phyloP scores from a whole-genome alignment of 768 basidiomycete genomes.

The Boletellus ananiceps region DNA sequence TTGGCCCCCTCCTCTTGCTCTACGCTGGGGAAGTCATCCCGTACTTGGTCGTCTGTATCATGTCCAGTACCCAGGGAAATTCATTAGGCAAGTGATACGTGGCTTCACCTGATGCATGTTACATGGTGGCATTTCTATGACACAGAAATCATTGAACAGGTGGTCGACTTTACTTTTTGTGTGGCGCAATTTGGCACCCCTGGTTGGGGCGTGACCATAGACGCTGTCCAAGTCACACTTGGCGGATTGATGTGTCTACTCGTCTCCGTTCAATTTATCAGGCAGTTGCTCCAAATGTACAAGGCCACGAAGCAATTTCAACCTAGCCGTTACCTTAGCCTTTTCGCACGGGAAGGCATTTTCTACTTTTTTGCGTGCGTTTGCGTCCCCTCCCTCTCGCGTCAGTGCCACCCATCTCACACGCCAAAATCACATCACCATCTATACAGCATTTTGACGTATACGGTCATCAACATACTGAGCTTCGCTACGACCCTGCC shows the following conservation, averaged over 20 bases:
- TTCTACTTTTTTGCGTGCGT: conserved; percentile 1
- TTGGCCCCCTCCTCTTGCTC: not conserved
- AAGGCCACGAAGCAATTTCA: not conserved
- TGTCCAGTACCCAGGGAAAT: no score
- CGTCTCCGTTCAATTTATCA: not conserved
- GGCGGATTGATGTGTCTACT: not conserved
- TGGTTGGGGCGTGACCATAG: not conserved
- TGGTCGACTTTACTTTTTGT: not conserved
- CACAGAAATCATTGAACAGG: not conserved
- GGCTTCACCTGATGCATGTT: not conserved
- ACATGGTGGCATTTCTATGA: not conserved
- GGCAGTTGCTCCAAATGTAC: not conserved
- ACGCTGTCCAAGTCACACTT: not conserved
- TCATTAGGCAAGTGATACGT: not conserved
- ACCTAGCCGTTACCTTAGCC: not conserved
- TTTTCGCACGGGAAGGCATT: not conserved
- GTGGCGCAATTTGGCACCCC: not conserved
- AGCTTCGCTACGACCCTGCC: not conserved
- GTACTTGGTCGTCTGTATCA: not conserved
- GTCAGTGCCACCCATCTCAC: not conserved
- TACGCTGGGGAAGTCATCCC: not conserved
- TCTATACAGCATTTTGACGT: not conserved
- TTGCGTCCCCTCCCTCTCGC: no score
- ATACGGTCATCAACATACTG: not conserved
- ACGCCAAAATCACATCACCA: not conserved